A percentile compares a stretch with the other conserved stretches of the same genome.
These are phyloP conservation scores for Gardenia jasminoides DNA, from an alignment of 257 asterid genomes.

Conservation along the genomic window DNA sequence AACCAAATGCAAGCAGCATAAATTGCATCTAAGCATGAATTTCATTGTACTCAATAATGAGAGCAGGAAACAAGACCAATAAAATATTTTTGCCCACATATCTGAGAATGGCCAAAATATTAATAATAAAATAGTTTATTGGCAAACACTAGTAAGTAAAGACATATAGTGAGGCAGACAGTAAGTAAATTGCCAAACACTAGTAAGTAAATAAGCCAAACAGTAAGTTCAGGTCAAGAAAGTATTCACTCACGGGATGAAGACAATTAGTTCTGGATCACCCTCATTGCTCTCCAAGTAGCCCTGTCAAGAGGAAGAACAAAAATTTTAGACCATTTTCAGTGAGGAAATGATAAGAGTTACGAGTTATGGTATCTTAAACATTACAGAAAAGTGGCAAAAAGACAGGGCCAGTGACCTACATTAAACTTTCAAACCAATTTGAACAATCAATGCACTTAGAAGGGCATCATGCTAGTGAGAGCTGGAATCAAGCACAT, in stretches of 20 bases:
- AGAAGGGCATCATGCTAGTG: background rate
- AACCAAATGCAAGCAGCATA: background rate
- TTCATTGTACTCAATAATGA: background rate
- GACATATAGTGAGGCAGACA: background rate
- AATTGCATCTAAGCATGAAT: background rate
- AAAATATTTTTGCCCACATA: background rate
- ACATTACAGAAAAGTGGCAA: background rate
- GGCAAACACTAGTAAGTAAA: background rate
- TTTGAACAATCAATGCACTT: background rate
- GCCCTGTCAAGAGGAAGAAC: constrained; percentile 50
- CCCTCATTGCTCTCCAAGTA: constrained; percentile 94
- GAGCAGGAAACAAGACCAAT: background rate
- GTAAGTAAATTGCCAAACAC: background rate
- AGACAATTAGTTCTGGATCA: constrained; percentile 92
- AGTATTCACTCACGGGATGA: constrained; percentile 75
- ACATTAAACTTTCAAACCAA: background rate
- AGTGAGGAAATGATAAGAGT: constrained; percentile 11
- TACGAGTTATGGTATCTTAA: background rate
- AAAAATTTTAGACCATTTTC: constrained; percentile 10
- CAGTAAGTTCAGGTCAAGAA: background rate
- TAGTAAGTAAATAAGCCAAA: background rate
- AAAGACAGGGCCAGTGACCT: background rate
- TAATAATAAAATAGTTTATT: background rate
- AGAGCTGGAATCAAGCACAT: background rate
- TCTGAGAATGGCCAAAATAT: background rate